A percentile compares a stretch with the other conserved stretches of the same genome.
phyloP scores from a whole-genome alignment of 2,329 filamentous ascomycete genomes.

The Pyrenochaeta sp. region DNA sequence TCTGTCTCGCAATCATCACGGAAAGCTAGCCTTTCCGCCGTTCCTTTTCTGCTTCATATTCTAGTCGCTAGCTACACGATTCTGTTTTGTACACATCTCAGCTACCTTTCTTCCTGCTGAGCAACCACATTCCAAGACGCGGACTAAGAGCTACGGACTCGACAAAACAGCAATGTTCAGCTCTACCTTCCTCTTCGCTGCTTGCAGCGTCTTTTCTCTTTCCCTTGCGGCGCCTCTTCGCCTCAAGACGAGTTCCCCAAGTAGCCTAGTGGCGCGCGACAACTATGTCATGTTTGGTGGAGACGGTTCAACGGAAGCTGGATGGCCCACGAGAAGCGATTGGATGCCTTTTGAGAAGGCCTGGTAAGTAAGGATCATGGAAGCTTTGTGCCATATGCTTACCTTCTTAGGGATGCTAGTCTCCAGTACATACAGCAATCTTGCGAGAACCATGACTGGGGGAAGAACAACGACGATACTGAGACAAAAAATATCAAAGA shows the following conservation, averaged over 20 bases:
- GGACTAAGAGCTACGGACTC: constrained; percentile 2
- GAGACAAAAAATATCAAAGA: constrained; percentile 51
- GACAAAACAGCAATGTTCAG: constrained; percentile 29
- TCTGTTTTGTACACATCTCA: constrained; percentile 5
- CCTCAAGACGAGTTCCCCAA: constrained; percentile 10
- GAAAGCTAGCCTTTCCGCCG: not conserved
- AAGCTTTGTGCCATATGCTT: not conserved
- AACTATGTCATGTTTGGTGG: constrained; percentile 43
- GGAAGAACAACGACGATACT: constrained; percentile 48
- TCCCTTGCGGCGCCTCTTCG: constrained; percentile 32
- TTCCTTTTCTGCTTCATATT: not conserved
- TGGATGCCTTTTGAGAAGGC: constrained; percentile 50
- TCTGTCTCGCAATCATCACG: not conserved
- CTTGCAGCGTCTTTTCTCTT: constrained; percentile 40
- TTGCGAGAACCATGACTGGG: constrained; percentile 45
- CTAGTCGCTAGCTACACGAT: not conserved
- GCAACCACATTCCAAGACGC: not conserved
- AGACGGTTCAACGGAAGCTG: constrained; percentile 44
- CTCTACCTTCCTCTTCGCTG: constrained; percentile 29
- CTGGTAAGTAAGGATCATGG: constrained; percentile 27
- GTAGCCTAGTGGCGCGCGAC: constrained; percentile 26
- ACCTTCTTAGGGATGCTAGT: constrained; percentile 43
- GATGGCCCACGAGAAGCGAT: constrained; percentile 47
- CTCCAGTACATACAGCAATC: constrained; percentile 45
- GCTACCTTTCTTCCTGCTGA: not conserved